phyloP scores from a whole-genome alignment of 2,329 filamentous ascomycete species.

The Trichoderma polysporum region DNA sequence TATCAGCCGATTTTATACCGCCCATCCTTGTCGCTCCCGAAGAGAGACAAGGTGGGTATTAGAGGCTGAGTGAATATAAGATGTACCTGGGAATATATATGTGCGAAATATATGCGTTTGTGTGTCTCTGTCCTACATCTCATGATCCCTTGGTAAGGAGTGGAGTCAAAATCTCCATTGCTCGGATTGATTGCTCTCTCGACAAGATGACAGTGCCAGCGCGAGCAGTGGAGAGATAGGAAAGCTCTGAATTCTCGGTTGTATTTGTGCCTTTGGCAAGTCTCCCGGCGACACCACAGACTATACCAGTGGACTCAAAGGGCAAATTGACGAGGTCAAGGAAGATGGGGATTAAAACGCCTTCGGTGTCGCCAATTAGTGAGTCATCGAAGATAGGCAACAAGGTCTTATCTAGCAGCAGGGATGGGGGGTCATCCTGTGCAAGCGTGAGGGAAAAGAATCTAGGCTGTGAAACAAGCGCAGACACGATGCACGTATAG shows the following conservation, averaged over 20 bases:
- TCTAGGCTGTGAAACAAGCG: slow-evolving; percentile 59
- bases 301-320: slow-evolving; percentile 87
- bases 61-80: no score
- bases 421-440: slow-evolving; percentile 69
- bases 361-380: slow-evolving; percentile 71
- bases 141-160: slow-evolving; percentile 42
- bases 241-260: slow-evolving; percentile 68
- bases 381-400: slow-evolving; percentile 68
- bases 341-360: slow-evolving; percentile 79
- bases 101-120: background rate
- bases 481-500: slow-evolving; percentile 62
- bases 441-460: slow-evolving; percentile 76
- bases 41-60: background rate
- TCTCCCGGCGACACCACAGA: slow-evolving; percentile 86
- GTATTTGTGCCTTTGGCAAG: slow-evolving; percentile 70
- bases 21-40: background rate
- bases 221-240: slow-evolving; percentile 83
- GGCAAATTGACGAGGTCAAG: slow-evolving; percentile 79
- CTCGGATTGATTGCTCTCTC: slow-evolving; percentile 69
- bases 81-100: background rate
- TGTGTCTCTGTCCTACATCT: background rate
- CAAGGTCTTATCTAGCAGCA: slow-evolving; percentile 69
- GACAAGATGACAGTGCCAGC: slow-evolving; percentile 87
- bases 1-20: background rate
- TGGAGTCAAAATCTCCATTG: slow-evolving; percentile 66